Conservation (phyloP, 2,329 filamentous ascomycete species). For the Alternaria conjuncta region DNA sequence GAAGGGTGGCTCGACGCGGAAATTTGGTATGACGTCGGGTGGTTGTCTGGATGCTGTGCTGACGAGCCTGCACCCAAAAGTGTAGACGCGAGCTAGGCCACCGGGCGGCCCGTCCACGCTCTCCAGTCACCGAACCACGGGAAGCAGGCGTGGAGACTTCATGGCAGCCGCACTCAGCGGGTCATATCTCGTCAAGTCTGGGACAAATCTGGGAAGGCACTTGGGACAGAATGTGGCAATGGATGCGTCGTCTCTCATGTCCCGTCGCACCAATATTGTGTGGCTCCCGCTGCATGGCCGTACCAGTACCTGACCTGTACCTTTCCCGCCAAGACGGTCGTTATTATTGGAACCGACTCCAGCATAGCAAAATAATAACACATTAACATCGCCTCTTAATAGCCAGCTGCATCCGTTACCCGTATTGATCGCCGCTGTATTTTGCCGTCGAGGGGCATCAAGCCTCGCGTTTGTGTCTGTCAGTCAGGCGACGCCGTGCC, state of each 20-base stretch:
- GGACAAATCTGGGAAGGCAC: background rate
- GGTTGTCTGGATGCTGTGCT: conserved; percentile 10
- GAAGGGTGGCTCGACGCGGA: background rate
- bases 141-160: background rate
- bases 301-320: conserved; percentile 13
- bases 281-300: conserved; percentile 21
- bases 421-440: conserved; percentile 17
- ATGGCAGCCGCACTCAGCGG: background rate
- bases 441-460: conserved; percentile 5
- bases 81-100: conserved; percentile 28
- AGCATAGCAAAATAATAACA: conserved; percentile 18
- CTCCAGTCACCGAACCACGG: conserved; percentile 4
- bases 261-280: conserved; percentile 1
- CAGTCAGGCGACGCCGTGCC: conserved; percentile 35
- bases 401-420: background rate
- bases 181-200: background rate
- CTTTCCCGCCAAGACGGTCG: conserved; percentile 28
- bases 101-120: conserved; percentile 8
- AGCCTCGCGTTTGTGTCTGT: conserved; percentile 13
- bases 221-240: background rate
- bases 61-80: conserved; percentile 31
- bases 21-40: conserved; percentile 19
- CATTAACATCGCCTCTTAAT: conserved; percentile 2
- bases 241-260: background rate
- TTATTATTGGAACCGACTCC: conserved; percentile 28